Base-by-base conservation (phyloP, 805 yeast genomes). In the Metschnikowia matae region DNA sequence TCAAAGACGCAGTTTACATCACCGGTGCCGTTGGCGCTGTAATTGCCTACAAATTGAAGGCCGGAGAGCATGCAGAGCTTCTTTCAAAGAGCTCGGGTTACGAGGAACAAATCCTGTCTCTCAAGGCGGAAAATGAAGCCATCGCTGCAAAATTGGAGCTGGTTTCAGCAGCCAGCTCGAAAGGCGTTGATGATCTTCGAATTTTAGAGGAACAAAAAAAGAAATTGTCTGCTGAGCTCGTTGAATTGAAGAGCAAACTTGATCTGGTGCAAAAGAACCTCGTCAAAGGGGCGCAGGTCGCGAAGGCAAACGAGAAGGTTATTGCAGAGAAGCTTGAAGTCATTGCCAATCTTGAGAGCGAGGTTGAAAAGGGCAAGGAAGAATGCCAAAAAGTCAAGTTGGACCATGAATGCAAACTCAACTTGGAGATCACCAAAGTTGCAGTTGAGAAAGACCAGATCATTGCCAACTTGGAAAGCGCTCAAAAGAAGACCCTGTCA, bases 371-470 rank as follows among this genome's bases (percentile, higher is more conserved):
- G 34, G 44, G 45, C 33, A 42, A 48, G 20, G 55, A 48, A 7
- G 48, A 46, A 34, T 52, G 46, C 23, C 53, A 38, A 40, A 52
- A 51, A 40, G 38, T 44, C 23, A 49, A 58, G 37, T 23, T 53
- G 34, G 57, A 62, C 20, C 57, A 58, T 38, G 60, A 62, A 17
- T 61, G 59, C 55, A 62, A 63, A 43, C 57, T 66, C 51, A 65
- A 62, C 48, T 36, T 51, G 33, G 62, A 63, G 37, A 50, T 66
- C 42, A 68, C 67, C 37, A 53, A 48, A 31, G 40, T 61, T 37
- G 52, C 58, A 5, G 62, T 61, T 7, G 57, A 54, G 18, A 62
- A 62, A 47, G 70, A 66, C 51, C 50, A 46, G 20, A 10, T 32
- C 40, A 34, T 35, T 45, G 20, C 48, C 44, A 15, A 38, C 39